These are phyloP conservation scores for Helichrysum umbraculigerum DNA, from an alignment of 129 eudicot species.

Conservation along the genomic window DNA sequence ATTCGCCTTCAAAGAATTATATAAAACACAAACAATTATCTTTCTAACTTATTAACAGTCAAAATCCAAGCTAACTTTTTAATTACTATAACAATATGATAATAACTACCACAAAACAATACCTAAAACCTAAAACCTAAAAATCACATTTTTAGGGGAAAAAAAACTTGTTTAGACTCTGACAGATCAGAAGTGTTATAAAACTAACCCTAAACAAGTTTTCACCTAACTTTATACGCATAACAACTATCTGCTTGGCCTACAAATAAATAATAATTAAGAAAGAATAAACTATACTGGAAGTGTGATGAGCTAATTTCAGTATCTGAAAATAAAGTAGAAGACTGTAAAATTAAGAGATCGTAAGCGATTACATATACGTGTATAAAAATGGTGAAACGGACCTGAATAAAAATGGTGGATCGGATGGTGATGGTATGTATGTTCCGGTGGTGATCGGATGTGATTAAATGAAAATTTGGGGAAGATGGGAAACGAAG, in stretches of 20 bases:
- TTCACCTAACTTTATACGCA: not conserved
- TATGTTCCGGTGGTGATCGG: constrained; percentile 2
- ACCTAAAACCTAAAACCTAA: not conserved
- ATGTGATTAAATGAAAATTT: constrained; percentile 18
- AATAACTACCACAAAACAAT: not conserved
- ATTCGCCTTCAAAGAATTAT: constrained; percentile 38
- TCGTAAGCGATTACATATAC: not conserved
- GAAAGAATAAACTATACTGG: not conserved
- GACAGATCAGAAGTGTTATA: not conserved
- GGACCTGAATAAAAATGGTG: constrained; percentile 14
- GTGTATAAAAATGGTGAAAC: not conserved
- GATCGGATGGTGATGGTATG: constrained; percentile 22
- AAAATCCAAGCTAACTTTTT: no score
- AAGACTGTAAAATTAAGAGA: constrained; percentile 16
- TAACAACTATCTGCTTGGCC: not conserved
- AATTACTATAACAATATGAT: no score
- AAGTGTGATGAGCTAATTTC: constrained; percentile 19
- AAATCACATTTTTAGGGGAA: not conserved
- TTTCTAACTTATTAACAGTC: no score
- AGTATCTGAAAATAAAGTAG: not conserved
- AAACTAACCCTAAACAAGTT: not conserved
- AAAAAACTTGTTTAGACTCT: not conserved
- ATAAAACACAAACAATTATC: no score
- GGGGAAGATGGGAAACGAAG: not conserved
- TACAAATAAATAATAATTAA: not conserved